Percentiles rank a stretch among this genome's conserved stretches.
These are phyloP conservation scores for carrot (Daucus carota) DNA, from an alignment of 129 eudicot genomes.

Conservation along the genomic window DH1_v3.0 NC_030388.2:31362501-31363000, in stretches of 20 bases:
- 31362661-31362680: constrained; percentile 56
- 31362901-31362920: neutral
- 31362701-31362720: too few relatives aligned
- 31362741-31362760: too few relatives aligned
- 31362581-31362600: constrained; percentile 18
- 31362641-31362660: constrained; percentile 47
- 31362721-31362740: too few relatives aligned
- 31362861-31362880: too few relatives aligned
- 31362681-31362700: constrained; percentile 61
- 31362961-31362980: too few relatives aligned
- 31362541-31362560: constrained; percentile 56
- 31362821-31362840: too few relatives aligned
- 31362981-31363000: too few relatives aligned
- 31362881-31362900: neutral
- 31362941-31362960: neutral
- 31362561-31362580: constrained; percentile 34
- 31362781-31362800: too few relatives aligned
- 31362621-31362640: constrained; percentile 14
- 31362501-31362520: constrained; percentile 44
- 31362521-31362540: constrained; percentile 66
- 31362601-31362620: neutral
- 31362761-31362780: too few relatives aligned
- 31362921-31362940: neutral
- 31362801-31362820: neutral
- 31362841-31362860: neutral